A percentile compares a stretch with the other conserved stretches of the same genome.
Evolutionary conservation across 371 early-diverging fungal genomes (phyloP).

Genomic region (Actinomortierella ambigua): DNA sequence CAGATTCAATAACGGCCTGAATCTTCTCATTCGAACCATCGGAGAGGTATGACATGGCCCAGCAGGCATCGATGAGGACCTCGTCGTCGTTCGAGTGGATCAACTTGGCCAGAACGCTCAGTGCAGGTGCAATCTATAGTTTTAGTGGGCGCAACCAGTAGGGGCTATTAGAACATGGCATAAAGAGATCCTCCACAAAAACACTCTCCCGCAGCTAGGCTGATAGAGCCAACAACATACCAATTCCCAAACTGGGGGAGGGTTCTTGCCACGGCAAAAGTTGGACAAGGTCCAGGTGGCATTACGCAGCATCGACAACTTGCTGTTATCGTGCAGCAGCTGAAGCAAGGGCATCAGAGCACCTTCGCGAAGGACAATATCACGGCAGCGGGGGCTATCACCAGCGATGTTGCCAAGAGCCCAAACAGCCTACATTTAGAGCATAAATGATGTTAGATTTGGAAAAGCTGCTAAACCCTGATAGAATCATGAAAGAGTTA

Average conservation of each 20-base stretch:
- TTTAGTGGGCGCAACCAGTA: neutral
- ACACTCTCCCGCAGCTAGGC: neutral
- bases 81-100: slow-evolving; percentile 93
- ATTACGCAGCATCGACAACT: slow-evolving; percentile 95
- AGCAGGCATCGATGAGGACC: slow-evolving; percentile 98
- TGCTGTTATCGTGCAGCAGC: slow-evolving; percentile 86
- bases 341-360: slow-evolving; percentile 84
- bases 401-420: slow-evolving; percentile 99
- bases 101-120: slow-evolving; percentile 89
- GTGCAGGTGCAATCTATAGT: slow-evolving; percentile 85
- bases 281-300: slow-evolving; percentile 99
- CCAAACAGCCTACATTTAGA: slow-evolving; percentile 91
- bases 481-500: no score
- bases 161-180: neutral
- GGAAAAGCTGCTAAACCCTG: neutral
- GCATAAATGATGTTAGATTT: neutral
- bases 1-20: slow-evolving; percentile 96
- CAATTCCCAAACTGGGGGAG: slow-evolving; percentile 90
- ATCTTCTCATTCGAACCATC: slow-evolving; percentile 96
- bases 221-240: slow-evolving; percentile 59
- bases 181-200: neutral
- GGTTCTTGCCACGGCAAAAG: slow-evolving; percentile 98
- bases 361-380: slow-evolving; percentile 88
- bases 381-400: slow-evolving; percentile 95
- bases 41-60: slow-evolving; percentile 99